These are phyloP conservation scores for Melocanna baccifera DNA, from an alignment of 176 grass and related monocot species.

Conservation along the genomic window DNA sequence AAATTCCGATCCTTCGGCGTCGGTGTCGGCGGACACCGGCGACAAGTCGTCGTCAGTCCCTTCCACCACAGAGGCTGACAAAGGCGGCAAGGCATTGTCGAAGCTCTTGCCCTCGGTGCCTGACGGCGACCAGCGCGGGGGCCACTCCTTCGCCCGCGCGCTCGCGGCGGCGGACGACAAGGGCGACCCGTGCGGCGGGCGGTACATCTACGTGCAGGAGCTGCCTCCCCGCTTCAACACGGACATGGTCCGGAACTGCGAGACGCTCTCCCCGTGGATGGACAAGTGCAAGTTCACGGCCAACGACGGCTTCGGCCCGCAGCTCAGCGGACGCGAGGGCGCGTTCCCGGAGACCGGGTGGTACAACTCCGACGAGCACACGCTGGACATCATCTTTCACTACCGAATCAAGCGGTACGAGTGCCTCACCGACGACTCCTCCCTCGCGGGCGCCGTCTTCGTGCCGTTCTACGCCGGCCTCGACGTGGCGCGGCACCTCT, in stretches of 20 bases:
- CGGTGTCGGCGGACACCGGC: neutral
- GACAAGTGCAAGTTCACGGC: constrained; percentile 70
- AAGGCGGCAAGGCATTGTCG: neutral
- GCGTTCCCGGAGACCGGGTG: constrained; percentile 68
- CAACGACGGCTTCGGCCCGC: constrained; percentile 74
- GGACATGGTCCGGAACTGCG: constrained; percentile 61
- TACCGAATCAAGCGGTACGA: constrained; percentile 74
- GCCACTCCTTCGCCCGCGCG: constrained; percentile 8
- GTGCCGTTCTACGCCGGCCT: constrained; percentile 85
- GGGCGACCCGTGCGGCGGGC: constrained; percentile 60
- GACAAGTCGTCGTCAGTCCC: neutral
- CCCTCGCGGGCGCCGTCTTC: constrained; percentile 59
- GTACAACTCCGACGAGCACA: constrained; percentile 67
- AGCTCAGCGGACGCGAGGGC: constrained; percentile 21
- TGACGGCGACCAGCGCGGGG: neutral
- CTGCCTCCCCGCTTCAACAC: constrained; percentile 70
- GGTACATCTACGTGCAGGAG: constrained; percentile 82
- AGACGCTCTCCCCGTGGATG: constrained; percentile 46
- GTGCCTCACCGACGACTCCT: constrained; percentile 78
- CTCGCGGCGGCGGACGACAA: constrained; percentile 26
- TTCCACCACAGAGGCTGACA: neutral
- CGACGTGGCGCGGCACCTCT: constrained; percentile 64
- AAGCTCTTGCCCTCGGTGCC: neutral
- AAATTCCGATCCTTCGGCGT: neutral
- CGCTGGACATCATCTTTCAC: constrained; percentile 78